phyloP scores from a whole-genome alignment of 192 early-diverging fungal species.

The Geosiphon pyriformis region DNA sequence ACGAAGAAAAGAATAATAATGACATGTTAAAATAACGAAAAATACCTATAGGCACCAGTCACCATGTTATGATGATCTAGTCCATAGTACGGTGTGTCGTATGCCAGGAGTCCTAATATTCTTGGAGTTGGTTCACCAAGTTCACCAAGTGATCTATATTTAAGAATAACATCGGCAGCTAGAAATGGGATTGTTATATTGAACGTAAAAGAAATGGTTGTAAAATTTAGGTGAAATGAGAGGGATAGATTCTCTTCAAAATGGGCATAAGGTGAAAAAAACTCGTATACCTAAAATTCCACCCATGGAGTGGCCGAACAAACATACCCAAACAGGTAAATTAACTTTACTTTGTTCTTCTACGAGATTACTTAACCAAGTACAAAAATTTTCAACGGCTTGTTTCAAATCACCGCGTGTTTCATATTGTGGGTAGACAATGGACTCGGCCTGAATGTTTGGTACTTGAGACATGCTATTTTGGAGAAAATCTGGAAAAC shows the following conservation, averaged over 20 bases:
- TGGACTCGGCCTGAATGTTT: constrained; percentile 38
- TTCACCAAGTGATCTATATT: constrained; percentile 9
- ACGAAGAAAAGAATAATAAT: too few relatives aligned
- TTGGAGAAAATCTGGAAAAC: constrained; percentile 47
- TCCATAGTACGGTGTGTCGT: constrained; percentile 52
- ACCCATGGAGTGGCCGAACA: constrained; percentile 53
- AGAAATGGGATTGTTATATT: constrained; percentile 4
- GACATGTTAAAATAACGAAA: too few relatives aligned
- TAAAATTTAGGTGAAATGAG: too few relatives aligned
- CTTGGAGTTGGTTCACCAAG: constrained; percentile 18
- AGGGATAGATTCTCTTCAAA: neutral
- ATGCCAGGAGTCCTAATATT: constrained; percentile 49
- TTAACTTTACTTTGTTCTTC: constrained; percentile 23
- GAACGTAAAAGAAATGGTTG: neutral
- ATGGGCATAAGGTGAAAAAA: neutral
- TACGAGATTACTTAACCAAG: constrained; percentile 43
- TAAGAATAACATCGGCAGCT: constrained; percentile 48
- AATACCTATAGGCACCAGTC: constrained; percentile 15
- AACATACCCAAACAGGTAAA: constrained; percentile 29
- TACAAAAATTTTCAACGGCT: constrained; percentile 43
- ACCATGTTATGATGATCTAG: constrained; percentile 39
- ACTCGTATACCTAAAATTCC: constrained; percentile 51
- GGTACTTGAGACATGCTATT: constrained; percentile 33
- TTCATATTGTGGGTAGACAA: constrained; percentile 53
- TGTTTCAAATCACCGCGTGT: constrained; percentile 46